Evolutionary conservation across 345 rosid genomes (phyloP).

Genomic region (Linum usitatissimum): DNA sequence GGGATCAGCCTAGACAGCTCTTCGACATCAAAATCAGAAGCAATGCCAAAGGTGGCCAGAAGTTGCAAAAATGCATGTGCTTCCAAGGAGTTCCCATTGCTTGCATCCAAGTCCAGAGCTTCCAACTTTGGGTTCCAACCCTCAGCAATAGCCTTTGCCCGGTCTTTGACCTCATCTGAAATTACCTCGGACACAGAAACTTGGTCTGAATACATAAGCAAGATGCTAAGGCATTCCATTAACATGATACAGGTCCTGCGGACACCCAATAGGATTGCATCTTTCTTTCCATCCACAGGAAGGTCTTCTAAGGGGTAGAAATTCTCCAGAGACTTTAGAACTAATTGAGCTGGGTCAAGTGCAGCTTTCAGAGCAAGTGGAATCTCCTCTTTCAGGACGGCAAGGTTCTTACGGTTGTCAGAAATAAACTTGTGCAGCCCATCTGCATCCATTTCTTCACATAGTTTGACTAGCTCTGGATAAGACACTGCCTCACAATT

Average conservation of each 20-base stretch:
- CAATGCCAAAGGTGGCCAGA: constrained; percentile 75
- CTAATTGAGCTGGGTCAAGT: constrained; percentile 61
- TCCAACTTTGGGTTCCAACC: constrained; percentile 89
- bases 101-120: constrained; percentile 62
- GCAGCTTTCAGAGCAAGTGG: constrained; percentile 75
- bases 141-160: constrained; percentile 70
- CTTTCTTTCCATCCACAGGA: constrained; percentile 74
- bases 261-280: constrained; percentile 71
- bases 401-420: constrained; percentile 96
- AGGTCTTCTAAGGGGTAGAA: constrained; percentile 61
- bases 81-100: constrained; percentile 97
- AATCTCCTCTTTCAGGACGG: constrained; percentile 75
- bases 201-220: constrained; percentile 41
- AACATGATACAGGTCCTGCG: constrained; percentile 97
- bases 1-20: constrained; percentile 69
- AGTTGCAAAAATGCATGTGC: constrained; percentile 99
- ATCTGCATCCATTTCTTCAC: constrained; percentile 74
- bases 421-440: constrained; percentile 94
- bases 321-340: constrained; percentile 70
- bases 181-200: constrained; percentile 42
- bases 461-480: constrained; percentile 68
- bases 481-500: constrained; percentile 51
- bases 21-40: constrained; percentile 65
- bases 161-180: constrained; percentile 52
- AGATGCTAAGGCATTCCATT: constrained; percentile 91